Base-by-base conservation (phyloP, 2,329 filamentous ascomycete genomes). In the Sclerotinia nivalis region DNA sequence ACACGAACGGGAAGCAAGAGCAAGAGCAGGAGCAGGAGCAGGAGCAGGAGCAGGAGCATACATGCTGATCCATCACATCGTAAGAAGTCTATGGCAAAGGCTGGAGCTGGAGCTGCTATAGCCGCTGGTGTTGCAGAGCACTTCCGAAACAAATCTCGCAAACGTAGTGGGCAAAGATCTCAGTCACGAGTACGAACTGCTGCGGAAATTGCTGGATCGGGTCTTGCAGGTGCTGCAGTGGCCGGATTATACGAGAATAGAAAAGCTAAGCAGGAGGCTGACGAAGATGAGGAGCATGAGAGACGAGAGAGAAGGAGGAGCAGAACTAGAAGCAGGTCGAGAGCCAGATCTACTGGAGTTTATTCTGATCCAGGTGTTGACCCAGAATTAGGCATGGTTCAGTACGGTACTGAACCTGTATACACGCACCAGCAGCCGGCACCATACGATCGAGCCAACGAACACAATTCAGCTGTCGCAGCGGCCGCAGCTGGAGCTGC, bases 381-480 rank as follows among this genome's bases (percentile, higher is more conserved):
- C 86, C 84, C 84, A 82, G 86, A 88, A 82, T 82, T 89, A 88
- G 88, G 87, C 82, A 84, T 89, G 84, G 86, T 90, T 84, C 86
- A 89, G 79, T 90, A 90, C 82, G 88, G 88, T 75, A 83, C 82
- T 77, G 83, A 85, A 74, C 87, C 87, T 75, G 82, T 90, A 73
- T 80, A 81, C 74, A 82, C 82, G 73, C 79, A 75, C 66, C 71
- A 75, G 62, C 69, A 73, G 66, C 74, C 73, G 73, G 76, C 74
- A 74, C 79, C 73, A 56, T 76, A 77, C 69, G 72, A 70, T 66
- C 66, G 55, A 62, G 9, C 61, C 25, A 52, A 20, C 61, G 55
- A 61, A 47, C 43, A 62, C 66, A 75, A 76, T 73, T 74, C 74
- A 58, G 74, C 73, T 59, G 55, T 74, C 31, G 73, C 72, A 56